Evolutionary conservation across 352 stramenopile species (phyloP), one percentile per base, ranked within the genome.

Genomic region (Globisporangium carolinianum): DNA sequence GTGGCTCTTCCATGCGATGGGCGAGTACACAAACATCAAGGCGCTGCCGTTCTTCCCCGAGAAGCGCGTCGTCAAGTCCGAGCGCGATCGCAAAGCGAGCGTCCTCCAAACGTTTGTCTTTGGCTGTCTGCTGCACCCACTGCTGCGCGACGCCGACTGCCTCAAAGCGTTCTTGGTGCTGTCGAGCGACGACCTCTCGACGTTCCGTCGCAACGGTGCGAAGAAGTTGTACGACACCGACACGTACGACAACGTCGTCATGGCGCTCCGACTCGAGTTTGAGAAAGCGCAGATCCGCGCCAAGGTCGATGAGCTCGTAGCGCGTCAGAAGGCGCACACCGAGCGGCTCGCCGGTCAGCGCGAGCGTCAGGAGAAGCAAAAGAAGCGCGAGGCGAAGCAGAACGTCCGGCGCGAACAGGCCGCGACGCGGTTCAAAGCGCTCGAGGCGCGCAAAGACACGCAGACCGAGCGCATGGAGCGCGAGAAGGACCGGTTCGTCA

Each of bases 91-190:
- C 55, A 75, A 81, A 64, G 61, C 60, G 38, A 32, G 66, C 24
- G 50, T 37, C n/a, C 66, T 92, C 48, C 82, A 94, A 66, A 88
- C 72, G 3, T 94, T 92, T 63, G 63, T 91, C 47, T 90, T 86
- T 57, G 84, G 79, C 8, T 91, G 78, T 38, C 77, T 94, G 69
- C 56, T 94, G 49, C 84, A 94, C 65, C 82, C 82, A 37, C 67
- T 94, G 52, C 66, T 92, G 47, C 82, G 82, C 49, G 83, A 91
- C 42, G 73, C 78, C 1, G 82, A 94, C 66, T 87, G 75, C 53
- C 61, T 94, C 24, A 94, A 94, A 71, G 81, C 84, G 0, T 94
- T 94, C 69, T 57, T 94, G n/a, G 72, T 79, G 0, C 63, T 94
- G 10, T 78, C 84, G 32, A 74, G 63, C 36, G 80, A 91, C 0